Base-by-base conservation (phyloP, 768 basidiomycete species). In the Serendipita indica region DNA sequence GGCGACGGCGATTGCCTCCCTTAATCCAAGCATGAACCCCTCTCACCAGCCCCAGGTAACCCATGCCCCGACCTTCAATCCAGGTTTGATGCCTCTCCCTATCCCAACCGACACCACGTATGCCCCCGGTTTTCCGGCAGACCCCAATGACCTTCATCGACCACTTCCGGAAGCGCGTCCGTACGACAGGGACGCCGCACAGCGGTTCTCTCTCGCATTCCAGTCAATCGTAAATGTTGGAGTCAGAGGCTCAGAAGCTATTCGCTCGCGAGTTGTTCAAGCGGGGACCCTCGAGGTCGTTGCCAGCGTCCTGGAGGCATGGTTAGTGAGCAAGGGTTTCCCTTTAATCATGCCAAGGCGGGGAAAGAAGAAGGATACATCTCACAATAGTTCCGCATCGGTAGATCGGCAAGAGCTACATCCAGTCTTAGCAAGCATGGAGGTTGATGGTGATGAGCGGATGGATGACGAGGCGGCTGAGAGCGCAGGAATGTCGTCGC, bases 221-320 rank as follows among this genome's bases (percentile, higher is more conserved):
- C 92, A 97, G 67, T 96, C 90, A 66, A 83, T 98, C 43, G 92
- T 93, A 62, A 98, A 99, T 69, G 90, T 97, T 65, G 94, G 94
- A 34, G 93, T 98, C 0, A 75, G 94, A 30, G 94, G 94, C n/a
- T 86, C 81, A 60, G 92, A 98, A 70, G 81, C 82, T 18, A 93
- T 97, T 65, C 74, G 94, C 41, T 84, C 84, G 63, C 78, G 92
- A 7, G 92, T 97, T 16, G 94, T 97, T 3, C 89, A 96, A 70
- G 91, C 92, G 0, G 92, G 94, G 16, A 89, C 90, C 0, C 74
- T 97, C 27, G 89, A 93, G 63, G 88, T 96, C 3, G 92, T 96
- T 1, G 91, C 90, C 3, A 89, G 89, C 62, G 86, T 97, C 22
- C 77, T 97, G 20, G 91, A 94, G 72, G 86, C 89, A 14, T 97